phyloP scores from a whole-genome alignment of 2,329 filamentous ascomycete species.

The Cercospora beticola region DNA sequence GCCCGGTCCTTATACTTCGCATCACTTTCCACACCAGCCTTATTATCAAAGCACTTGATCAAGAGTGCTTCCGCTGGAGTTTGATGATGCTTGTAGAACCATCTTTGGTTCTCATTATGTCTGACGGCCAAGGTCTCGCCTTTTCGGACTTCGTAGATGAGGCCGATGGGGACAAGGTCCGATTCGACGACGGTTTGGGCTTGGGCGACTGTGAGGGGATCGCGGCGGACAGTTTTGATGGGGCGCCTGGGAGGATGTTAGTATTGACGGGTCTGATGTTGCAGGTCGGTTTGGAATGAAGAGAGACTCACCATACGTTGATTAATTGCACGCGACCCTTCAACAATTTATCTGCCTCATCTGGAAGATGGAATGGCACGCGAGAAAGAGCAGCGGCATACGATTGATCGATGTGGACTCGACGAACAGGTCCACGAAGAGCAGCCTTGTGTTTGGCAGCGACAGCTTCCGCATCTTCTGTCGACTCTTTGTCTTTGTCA shows the following conservation, averaged over 20 bases:
- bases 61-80: constrained; percentile 52
- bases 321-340: constrained; percentile 55
- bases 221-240: constrained; percentile 50
- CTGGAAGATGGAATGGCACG: constrained; percentile 50
- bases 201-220: constrained; percentile 59
- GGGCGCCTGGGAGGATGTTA: constrained; percentile 15
- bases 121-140: constrained; percentile 73
- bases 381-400: constrained; percentile 46
- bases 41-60: constrained; percentile 48
- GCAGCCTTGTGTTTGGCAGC: constrained; percentile 20
- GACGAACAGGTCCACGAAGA: constrained; percentile 49
- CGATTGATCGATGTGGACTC: constrained; percentile 61
- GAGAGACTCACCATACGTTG: constrained; percentile 40
- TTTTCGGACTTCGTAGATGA: constrained; percentile 67
- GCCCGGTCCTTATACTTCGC: constrained; percentile 22
- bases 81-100: constrained; percentile 72
- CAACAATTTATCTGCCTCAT: constrained; percentile 47
- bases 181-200: constrained; percentile 56
- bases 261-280: too few species aligned
- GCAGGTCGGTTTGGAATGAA: too few species aligned
- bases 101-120: constrained; percentile 62
- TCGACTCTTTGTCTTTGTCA: constrained; percentile 27
- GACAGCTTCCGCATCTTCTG: not conserved
- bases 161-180: constrained; percentile 70
- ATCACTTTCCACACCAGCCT: constrained; percentile 36